Conservation (phyloP, 2,329 filamentous ascomycete species). For the Sporothrix protearum region DNA sequence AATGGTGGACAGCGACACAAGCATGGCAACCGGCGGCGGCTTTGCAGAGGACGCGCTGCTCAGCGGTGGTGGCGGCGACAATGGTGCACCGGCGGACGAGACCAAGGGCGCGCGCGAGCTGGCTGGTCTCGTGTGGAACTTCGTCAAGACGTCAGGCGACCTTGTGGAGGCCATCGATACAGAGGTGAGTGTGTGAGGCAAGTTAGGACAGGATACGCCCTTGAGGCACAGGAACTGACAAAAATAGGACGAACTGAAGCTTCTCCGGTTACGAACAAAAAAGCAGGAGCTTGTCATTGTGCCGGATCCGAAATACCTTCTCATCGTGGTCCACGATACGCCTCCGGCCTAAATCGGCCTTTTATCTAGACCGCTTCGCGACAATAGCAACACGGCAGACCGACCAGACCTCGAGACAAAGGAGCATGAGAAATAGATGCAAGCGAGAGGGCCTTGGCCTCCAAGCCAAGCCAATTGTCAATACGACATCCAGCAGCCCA, state of each 20-base stretch:
- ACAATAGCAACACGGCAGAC: neutral
- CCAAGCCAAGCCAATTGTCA: neutral
- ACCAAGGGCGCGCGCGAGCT: slow-evolving; percentile 63
- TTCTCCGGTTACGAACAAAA: slow-evolving; percentile 74
- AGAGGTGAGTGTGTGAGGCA: slow-evolving; percentile 50
- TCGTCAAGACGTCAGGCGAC: slow-evolving; percentile 64
- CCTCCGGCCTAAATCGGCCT: slow-evolving; percentile 54
- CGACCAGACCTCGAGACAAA: neutral
- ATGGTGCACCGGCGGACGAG: slow-evolving; percentile 26
- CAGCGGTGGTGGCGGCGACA: slow-evolving; percentile 23
- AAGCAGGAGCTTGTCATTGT: slow-evolving; percentile 83
- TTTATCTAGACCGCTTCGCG: neutral
- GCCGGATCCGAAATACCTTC: slow-evolving; percentile 72
- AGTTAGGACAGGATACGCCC: neutral
- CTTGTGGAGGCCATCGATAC: slow-evolving; percentile 70
- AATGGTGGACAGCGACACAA: slow-evolving; percentile 7
- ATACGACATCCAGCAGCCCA: neutral
- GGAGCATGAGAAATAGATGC: neutral
- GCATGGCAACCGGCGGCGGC: slow-evolving; percentile 14
- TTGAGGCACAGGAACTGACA: neutral
- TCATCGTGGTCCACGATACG: slow-evolving; percentile 80
- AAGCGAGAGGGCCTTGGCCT: neutral
- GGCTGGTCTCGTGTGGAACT: slow-evolving; percentile 71
- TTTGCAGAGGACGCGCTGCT: slow-evolving; percentile 44
- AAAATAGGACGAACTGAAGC: slow-evolving; percentile 66